Evolutionary conservation across 768 basidiomycete species (phyloP), one percentile per base, ranked within the genome.

Genomic region (Tricholoma sp.): DNA sequence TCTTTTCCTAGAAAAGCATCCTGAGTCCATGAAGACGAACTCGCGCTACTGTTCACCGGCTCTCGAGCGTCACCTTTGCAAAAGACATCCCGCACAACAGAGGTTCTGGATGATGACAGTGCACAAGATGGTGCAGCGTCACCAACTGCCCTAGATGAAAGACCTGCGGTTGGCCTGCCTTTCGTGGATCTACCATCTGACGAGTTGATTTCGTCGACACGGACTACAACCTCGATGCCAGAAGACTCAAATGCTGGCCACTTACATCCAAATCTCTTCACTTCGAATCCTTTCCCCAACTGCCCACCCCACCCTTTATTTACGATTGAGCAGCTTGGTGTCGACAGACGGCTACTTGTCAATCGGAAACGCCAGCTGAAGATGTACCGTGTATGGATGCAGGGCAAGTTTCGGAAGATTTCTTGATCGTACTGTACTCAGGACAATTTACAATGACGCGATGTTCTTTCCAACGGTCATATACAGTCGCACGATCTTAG

Each of bases 351-450:
- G 42, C 72, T 99, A 55, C 77, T 98, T 44, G 86, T 99, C 52
- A 99, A 99, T 66, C 80, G 97, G 47, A 98, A 97, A 72, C 78
- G 91, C 57, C 89, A 94, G 72, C 73, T 97, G 51, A 96, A 96
- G 71, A 99, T 99, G 97, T 98, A 96, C 68, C 78, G 97, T 47
- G 89, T 94, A 0, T 96, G 93, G 93, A 84, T 94, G 85, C 93
- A 95, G 70, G 91, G 83, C 0, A 88, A 86, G 66, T 93, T 93
- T 65, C 75, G 76, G 57, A 90, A 87, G 67, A 11, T 5, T 3
- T 39, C 37, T 28, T 52, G 24, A 37, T 39, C 13, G 39, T 24
- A 20, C 10, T 52, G 28, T 24, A 12, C 10, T 52, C 3, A 6
- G 15, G 18, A 18, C 24, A 15, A 34, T 18, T 24, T 24, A 24